Evolutionary conservation across 2,329 filamentous ascomycete species (phyloP), one percentile per base, ranked within the genome.

Genomic region (Anthostomella pinea): DNA sequence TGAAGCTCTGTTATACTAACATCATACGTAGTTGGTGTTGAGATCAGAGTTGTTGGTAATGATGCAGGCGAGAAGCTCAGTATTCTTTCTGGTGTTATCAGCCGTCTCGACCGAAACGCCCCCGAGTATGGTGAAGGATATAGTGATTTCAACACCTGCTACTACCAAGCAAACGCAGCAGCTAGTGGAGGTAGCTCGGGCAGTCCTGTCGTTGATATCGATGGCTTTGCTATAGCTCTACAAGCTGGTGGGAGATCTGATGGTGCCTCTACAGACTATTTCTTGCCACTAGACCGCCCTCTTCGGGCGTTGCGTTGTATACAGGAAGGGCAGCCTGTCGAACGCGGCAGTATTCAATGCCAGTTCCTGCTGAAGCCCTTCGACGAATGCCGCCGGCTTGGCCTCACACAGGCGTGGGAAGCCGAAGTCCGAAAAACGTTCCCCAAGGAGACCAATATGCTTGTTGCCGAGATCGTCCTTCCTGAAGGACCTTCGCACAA

Each of bases 61-160:
- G 93, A 98, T 71, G 93, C 93, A 19, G 93, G 93, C 49, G 93
- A 98, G 64, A 98, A 98, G 67, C 80, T 98, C 51, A 96, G 89
- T 71, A 98, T 98, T 53, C 70, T 98, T 40, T 97, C 93, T 5
- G 93, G 93, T 54, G 91, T 98, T 38, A 98, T 98, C 62, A 95
- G 89, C 66, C 83, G 93, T 54, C 72, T 98, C 41, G 93, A 98
- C 57, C 81, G 93, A 51, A 98, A 98, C 64, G 94, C 94, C 2
- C 93, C 93, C 11, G 93, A 98, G 57, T 97, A 98, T 53, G 91
- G 91, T 38, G 93, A 97, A 47, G 93, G 93, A 18, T 98, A 98
- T 64, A 93, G 90, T 63, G 93, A 98, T 61, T 98, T 98, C 77
- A 98, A 85, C 62, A 83, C 78, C 32, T 83, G 95, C 62, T 98